Evolutionary conservation across 2,329 filamentous ascomycete genomes (phyloP), one percentile per base, ranked within the genome.

Genomic region (Leptographium lundbergii): DNA sequence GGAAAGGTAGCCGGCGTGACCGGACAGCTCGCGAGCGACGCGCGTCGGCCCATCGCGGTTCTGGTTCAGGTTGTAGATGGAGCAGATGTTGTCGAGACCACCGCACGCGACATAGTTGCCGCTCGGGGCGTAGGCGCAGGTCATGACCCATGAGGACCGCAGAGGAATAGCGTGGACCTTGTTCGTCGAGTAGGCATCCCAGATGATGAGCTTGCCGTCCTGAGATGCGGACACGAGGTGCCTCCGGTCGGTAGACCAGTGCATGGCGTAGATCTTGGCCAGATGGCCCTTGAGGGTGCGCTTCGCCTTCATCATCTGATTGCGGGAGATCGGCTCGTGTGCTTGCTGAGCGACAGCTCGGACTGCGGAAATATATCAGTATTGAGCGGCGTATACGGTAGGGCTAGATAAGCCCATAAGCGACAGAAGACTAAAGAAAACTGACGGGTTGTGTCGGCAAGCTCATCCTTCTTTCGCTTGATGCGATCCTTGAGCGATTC

Each of bases 181-280:
- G 81, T 99, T 97, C 63, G 94, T 97, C 65, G 92, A 97, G 78
- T 99, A 99, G 61, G 94, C 94, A 73, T 99, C 94, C 94, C 94
- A 99, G 71, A 99, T 97, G 74, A 99, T 99, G 66, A 99, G 85
- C 80, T 99, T 99, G 73, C 94, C 94, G 70, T 99, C 94, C 75
- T 99, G 94, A 67, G 94, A 99, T 64, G 94, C 94, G 14, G 94
- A 97, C 57, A 99, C 94, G 62, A 97, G 84, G 75, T 97, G 94
- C 74, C 94, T 86, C 70, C 94, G 86, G 76, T 99, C 94, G 64
- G 94, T 99, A 39, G 94, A 97, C 94, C 94, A 99, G 79, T 99
- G 94, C 94, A 99, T 99, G 68, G 94, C 94, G 75, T 99, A 99
- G 69, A 99, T 99, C 79, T 99, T 99, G 68, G 94, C 94, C 66